A percentile compares a stretch with the other conserved stretches of the same genome.
These are phyloP conservation scores for Acrodontium crateriforme DNA, from an alignment of 2,329 filamentous ascomycete genomes.

Conservation along the genomic window DNA sequence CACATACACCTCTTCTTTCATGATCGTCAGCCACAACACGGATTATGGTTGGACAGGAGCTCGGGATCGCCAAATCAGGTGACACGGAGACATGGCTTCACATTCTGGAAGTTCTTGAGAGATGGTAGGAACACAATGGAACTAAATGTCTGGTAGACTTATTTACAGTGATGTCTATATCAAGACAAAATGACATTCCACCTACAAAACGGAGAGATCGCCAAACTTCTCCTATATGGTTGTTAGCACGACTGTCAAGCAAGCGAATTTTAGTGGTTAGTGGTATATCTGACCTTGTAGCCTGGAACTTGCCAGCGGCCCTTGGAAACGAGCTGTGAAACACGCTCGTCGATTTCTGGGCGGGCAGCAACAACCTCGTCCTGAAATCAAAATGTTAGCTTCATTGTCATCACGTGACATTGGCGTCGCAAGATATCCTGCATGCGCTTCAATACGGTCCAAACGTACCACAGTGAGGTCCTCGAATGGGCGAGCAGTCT, in stretches of 20 bases:
- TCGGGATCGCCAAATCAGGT: no score
- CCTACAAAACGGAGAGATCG: conserved; percentile 88
- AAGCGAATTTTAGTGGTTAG: conserved; percentile 33
- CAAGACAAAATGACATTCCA: conserved; percentile 10
- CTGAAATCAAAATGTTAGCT: conserved; percentile 33
- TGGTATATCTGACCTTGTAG: conserved; percentile 66
- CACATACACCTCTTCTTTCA: no score
- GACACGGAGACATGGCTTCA: no score
- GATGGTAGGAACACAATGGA: no score
- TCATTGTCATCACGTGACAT: conserved; percentile 12
- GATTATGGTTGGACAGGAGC: no score
- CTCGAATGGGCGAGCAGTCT: conserved; percentile 88
- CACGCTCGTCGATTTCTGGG: conserved; percentile 96
- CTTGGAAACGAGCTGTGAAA: conserved; percentile 85
- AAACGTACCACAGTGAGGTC: conserved; percentile 89
- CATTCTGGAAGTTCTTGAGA: no score
- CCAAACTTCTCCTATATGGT: conserved; percentile 83
- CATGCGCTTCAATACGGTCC: conserved; percentile 1
- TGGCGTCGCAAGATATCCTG: conserved; percentile 3
- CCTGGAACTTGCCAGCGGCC: conserved; percentile 96
- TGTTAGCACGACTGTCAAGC: not conserved
- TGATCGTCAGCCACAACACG: no score
- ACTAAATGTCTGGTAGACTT: not conserved
- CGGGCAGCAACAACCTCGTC: conserved; percentile 90
- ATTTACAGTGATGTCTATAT: conserved; percentile 1